A percentile compares a stretch with the other conserved stretches of the same genome.
These are phyloP conservation scores for Mycena sp. DNA, from an alignment of 1,284 basidiomycete species.

Conservation along the genomic window DNA sequence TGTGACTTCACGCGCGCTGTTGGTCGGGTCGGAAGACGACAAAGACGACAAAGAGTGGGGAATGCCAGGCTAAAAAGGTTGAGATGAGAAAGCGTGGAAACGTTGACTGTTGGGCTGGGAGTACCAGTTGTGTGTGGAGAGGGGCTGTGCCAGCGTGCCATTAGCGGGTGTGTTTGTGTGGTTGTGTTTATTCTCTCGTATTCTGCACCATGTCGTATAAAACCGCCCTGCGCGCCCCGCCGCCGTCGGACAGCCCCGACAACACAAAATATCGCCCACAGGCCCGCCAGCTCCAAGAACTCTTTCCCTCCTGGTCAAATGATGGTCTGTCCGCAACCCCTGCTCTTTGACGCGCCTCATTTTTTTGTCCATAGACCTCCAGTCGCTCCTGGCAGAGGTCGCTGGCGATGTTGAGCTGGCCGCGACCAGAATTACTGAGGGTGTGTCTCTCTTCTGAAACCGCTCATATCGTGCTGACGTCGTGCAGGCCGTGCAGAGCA, in stretches of 20 bases:
- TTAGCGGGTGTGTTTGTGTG: too few species aligned
- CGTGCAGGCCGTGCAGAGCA: constrained; percentile 77
- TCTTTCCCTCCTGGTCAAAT: constrained; percentile 81
- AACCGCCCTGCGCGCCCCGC: constrained; percentile 16
- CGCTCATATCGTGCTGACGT: too few species aligned
- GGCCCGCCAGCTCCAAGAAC: constrained; percentile 74
- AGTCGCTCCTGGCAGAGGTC: constrained; percentile 77
- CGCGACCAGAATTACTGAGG: constrained; percentile 82
- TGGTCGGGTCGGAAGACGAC: too few species aligned
- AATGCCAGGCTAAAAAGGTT: too few species aligned
- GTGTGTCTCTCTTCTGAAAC: constrained; percentile 51
- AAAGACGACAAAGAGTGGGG: too few species aligned
- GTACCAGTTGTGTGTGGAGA: too few species aligned
- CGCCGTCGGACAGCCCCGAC: constrained; percentile 34
- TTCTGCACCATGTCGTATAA: constrained; percentile 28
- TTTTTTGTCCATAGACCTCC: constrained; percentile 67
- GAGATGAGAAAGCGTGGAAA: too few species aligned
- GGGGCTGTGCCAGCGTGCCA: too few species aligned
- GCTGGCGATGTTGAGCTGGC: constrained; percentile 80
- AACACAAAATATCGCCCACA: constrained; percentile 58
- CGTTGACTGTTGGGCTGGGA: too few species aligned
- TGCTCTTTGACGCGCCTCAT: constrained; percentile 30
- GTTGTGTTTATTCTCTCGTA: background rate
- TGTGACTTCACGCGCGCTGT: too few species aligned
- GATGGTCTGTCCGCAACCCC: constrained; percentile 62